Evolutionary conservation across 768 basidiomycete species (phyloP).

Genomic region (Hypsizygus marmoreus): DNA sequence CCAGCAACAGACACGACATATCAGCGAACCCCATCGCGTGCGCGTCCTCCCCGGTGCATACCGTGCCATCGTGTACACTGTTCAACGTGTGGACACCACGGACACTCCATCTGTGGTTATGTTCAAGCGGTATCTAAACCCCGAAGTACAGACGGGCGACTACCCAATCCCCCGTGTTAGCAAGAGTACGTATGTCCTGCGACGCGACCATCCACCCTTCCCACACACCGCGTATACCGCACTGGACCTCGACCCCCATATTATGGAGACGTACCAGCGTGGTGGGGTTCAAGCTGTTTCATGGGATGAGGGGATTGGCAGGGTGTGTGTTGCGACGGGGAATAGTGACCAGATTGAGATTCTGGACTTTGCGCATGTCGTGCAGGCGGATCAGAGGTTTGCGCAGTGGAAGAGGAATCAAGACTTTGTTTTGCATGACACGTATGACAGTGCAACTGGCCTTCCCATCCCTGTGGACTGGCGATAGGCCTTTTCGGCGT

Average conservation of each 20-base stretch:
- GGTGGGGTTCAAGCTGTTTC: constrained; percentile 49
- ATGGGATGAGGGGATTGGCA: constrained; percentile 69
- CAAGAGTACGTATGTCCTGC: constrained; percentile 14
- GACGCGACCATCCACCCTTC: constrained; percentile 21
- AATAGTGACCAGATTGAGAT: constrained; percentile 43
- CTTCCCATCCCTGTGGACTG: too few relatives aligned
- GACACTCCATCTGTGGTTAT: constrained; percentile 34
- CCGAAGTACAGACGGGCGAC: constrained; percentile 20
- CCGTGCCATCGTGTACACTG: constrained; percentile 44
- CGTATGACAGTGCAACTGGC: too few relatives aligned
- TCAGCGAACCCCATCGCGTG: constrained; percentile 25
- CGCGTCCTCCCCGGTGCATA: constrained; percentile 44
- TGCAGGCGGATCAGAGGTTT: constrained; percentile 29
- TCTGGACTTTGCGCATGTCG: constrained; percentile 45
- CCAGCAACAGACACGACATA: constrained; percentile 26
- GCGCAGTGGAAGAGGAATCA: constrained; percentile 32
- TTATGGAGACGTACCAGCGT: constrained; percentile 14
- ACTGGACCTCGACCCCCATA: constrained; percentile 11
- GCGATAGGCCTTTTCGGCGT: too few relatives aligned
- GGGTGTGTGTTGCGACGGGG: constrained; percentile 53
- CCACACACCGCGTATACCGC: constrained; percentile 16
- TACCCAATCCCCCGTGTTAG: constrained; percentile 9
- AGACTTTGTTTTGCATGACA: too few relatives aligned
- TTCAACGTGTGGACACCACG: constrained; percentile 29
- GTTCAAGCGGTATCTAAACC: constrained; percentile 42